Evolutionary conservation across 139 green algal genomes (phyloP), one percentile per base, ranked within the genome.

Genomic region (Chlorella ohadii): DNA sequence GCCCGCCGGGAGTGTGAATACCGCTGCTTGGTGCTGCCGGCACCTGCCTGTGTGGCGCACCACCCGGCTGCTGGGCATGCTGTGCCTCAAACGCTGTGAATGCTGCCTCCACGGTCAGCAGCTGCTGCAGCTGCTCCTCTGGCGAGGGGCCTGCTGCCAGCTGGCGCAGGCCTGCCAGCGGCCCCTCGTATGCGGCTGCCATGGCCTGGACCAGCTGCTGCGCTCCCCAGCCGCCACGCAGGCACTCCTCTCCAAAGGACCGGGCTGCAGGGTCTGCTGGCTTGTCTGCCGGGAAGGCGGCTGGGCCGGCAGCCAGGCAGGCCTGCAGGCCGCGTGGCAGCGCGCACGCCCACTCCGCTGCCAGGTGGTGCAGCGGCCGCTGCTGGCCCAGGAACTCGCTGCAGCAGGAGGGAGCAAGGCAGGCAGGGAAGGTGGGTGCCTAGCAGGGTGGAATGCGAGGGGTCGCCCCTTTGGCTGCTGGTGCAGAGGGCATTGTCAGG

Each of bases 301-400:
- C 64, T 27, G 34, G 56, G n/a, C 44, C 66, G 16, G 86, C 81
- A 11, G 34, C 81, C 67, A 67, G 9, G 39, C 72, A 57, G 27
- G 59, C 61, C 75, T 87, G 81, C 75, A 85, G 67, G 33, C 79
- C 63, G 36, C 79, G 73, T 5, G 79, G 66, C 73, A 84, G 47
- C 19, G 39, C 59, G 63, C 51, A 47, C 61, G 20, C 28, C 83
- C 78, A 77, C 6, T 47, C 36, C 0, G 22, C 38, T 4, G 65
- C 84, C 67, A 79, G 67, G 55, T 75, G n/a, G 31, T 68, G 38
- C 67, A 84, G 65, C 31, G 78, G 25, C 22, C 41, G 25, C 12
- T 71, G 25, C 7, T 47, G 23, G 3, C 3, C 25, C 67, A 84
- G 79, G 38, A 41, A 82, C 64, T 82, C 82, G 13, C 85, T 86